Evolutionary conservation across 805 yeast genomes (phyloP), one percentile per base, ranked within the genome.

Genomic region (Metschnikowia lachancei): DNA sequence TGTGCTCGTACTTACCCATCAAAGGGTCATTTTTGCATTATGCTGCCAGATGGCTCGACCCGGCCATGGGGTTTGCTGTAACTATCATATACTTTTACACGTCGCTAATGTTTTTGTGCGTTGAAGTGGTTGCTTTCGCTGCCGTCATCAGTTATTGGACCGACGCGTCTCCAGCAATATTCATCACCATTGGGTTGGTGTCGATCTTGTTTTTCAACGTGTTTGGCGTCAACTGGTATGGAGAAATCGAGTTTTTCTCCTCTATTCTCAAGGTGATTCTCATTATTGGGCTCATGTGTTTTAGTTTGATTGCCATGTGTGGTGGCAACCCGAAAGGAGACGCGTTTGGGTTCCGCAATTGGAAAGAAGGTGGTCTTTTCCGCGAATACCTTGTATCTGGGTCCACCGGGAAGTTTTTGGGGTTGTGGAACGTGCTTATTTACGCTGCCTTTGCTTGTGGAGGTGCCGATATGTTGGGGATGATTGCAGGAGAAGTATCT

Each of bases 391-490:
- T 55, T 26, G 62, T 56, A 4, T 8, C 24, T 4, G 88, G 88
- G 20, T 62, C 66, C 46, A 74, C 85, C 24, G 90, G 88, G 38
- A 75, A 74, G 50, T 82, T 85, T 62, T 65, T 80, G 28, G 87
- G 84, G 13, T 72, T 82, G 45, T 80, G 83, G 80, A 77, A 81
- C 13, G 81, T 78, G 44, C 68, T 83, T 41, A 77, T 82, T 53
- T 81, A 79, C 57, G 80, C 85, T 34, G 87, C 82, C 13, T 83
- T 81, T 55, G 79, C 86, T 3, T 82, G 81, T 59, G 78, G 82
- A 51, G 70, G 81, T 40, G 66, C 83, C 20, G 71, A 66, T 50
- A 54, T 65, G 50, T 53, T 67, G 43, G 70, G 59, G 7, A 50
- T 64, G 60, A 59, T 65, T 44, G 56, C 61, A 35, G 66, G 70